Evolutionary conservation across 352 stramenopile species (phyloP), one percentile per base, ranked within the genome.

Genomic region (Blastocystis sp.): DNA sequence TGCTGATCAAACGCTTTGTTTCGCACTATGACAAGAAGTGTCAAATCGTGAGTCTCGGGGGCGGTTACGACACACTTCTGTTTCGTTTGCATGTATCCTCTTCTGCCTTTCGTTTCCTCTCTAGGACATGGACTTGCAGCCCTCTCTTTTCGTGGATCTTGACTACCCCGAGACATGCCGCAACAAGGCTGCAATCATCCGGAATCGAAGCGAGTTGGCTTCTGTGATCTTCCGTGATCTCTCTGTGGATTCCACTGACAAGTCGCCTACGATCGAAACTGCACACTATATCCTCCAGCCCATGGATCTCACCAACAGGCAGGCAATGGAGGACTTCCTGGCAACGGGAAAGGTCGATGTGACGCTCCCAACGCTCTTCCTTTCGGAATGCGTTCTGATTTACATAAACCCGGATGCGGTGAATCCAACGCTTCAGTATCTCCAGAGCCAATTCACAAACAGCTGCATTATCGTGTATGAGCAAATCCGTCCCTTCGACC

Each of bases 321-420:
- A 90, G 26, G 31, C 63, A 19, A 51, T 91, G 19, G 37, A 76
- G 63, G 13, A 33, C 2, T 74, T 79, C 29, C 71, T 91, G 21
- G n/a, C 35, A 24, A 45, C 12, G 12, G n/a, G 63, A 26, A 62
- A 26, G 35, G 29, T 85, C 50, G 63, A 62, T 63, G 26, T 65
- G 26, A 91, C 13, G 26, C 37, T 37, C 24, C 91, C 91, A 1
- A 92, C 91, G 2, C 67, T 92, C 61, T 95, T 97, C 66, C 92
- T 97, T 71, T 96, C 95, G 3, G 95, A 97, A 90, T 96, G 93
- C 69, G 95, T 97, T 81, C 82, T 97, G 59, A 95, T 96, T 81
- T 97, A 97, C 92, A 96, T 97, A 92, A 93, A 96, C 35, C 93
- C 95, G 21, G 92, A 93, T 69, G 93, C 93, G 82, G 96, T 94